Conservation (phyloP, 2,329 filamentous ascomycete genomes). For the Beauveria sp. region DNA sequence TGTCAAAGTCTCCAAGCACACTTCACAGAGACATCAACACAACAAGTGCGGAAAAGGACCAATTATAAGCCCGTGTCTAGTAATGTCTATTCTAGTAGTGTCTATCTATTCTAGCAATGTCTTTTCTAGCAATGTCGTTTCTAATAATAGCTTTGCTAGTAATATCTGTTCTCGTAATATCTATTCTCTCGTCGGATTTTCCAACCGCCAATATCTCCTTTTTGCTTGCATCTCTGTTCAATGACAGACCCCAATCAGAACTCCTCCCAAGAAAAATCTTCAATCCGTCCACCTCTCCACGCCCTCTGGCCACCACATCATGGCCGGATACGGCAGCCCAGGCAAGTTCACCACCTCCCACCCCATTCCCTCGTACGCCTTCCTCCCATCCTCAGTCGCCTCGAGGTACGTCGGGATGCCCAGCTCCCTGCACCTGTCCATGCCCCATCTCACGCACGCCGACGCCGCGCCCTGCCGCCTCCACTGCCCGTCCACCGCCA, state of each 20-base stretch:
- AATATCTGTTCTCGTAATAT: too few species aligned
- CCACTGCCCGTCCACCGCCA: constrained; percentile 6
- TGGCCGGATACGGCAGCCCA: background rate
- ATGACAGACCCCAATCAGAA: background rate
- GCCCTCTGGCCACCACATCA: constrained; percentile 12
- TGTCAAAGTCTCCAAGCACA: too few species aligned
- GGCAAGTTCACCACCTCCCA: constrained; percentile 1
- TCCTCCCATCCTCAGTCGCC: constrained; percentile 6
- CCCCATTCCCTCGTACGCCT: constrained; percentile 2
- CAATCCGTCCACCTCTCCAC: constrained; percentile 3
- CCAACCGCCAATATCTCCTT: too few species aligned
- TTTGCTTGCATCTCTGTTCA: too few species aligned
- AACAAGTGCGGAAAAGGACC: too few species aligned
- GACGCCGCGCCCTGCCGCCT: constrained; percentile 8
- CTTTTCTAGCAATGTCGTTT: too few species aligned
- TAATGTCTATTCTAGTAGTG: too few species aligned
- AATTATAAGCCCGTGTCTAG: too few species aligned
- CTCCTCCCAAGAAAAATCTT: background rate
- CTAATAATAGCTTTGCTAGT: too few species aligned
- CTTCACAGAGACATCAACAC: too few species aligned
- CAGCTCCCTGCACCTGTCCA: constrained; percentile 4
- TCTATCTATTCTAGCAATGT: too few species aligned
- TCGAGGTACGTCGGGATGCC: constrained; percentile 9
- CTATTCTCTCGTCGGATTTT: too few species aligned
- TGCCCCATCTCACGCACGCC: constrained; percentile 8